These are phyloP conservation scores for Tuber aestivum DNA, from an alignment of 495 filamentous ascomycete species.

Conservation along the genomic window DNA sequence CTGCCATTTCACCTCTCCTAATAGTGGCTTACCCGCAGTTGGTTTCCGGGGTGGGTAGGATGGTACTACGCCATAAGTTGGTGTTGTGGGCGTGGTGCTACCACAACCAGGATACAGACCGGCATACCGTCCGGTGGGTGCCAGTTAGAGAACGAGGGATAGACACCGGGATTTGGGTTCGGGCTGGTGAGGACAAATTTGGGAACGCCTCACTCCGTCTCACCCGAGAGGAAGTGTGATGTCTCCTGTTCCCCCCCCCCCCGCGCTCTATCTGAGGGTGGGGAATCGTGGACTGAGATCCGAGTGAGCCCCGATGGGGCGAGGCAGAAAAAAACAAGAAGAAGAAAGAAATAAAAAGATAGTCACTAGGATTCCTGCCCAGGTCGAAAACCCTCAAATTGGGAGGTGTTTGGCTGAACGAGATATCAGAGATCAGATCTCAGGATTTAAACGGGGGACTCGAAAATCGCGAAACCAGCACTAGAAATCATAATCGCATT, in stretches of 20 bases:
- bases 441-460: too few species aligned
- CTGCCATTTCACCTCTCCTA: background rate
- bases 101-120: background rate
- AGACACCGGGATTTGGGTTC: background rate
- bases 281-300: too few species aligned
- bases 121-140: background rate
- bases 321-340: too few species aligned
- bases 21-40: background rate
- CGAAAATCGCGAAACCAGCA: too few species aligned
- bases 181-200: background rate
- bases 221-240: background rate
- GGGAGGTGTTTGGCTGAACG: too few species aligned
- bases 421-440: too few species aligned
- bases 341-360: too few species aligned
- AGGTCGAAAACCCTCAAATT: too few species aligned
- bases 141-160: background rate
- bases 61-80: background rate
- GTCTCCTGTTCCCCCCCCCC: background rate
- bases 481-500: too few species aligned
- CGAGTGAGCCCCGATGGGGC: too few species aligned
- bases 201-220: background rate
- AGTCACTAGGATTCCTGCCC: too few species aligned
- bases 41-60: background rate
- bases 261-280: background rate
- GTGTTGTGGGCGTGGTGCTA: background rate